Evolutionary conservation across 2,329 filamentous ascomycete genomes (phyloP), one percentile per base, ranked within the genome.

Genomic region (Diplodia corticola): DNA sequence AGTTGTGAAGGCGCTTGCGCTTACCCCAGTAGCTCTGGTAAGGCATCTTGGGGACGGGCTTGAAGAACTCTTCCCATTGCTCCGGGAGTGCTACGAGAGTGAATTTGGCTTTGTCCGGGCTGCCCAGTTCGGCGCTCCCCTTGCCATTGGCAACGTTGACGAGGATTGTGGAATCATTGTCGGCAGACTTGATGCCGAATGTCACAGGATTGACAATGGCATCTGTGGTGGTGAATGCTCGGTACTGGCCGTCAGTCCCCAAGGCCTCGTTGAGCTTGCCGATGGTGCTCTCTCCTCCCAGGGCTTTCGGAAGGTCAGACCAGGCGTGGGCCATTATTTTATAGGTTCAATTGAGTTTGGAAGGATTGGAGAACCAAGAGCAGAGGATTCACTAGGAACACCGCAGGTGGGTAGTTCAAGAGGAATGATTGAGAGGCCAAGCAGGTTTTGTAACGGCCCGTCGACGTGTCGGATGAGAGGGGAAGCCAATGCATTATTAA

Each of bases 11-110:
- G 6, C 30, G 2, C 33, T 15, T 17, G 10, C 13, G 13, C 77
- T 76, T 77, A 70, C 78, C 78, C 80, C 79, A 81, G 69, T 80
- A 82, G 65, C 77, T 80, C 66, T 82, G 80, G 67, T 82, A 81
- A 15, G 80, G 80, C 37, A 37, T 49, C 1, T 74, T 76, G 4
- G 80, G 80, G 1, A 80, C 77, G 37, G 75, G 73, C 66, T 81
- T 76, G 74, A 81, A 81, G 71, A 80, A 80, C 54, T 80, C 73
- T 69, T 80, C 76, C 80, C 80, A 82, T 72, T 82, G 79, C 67
- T 81, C 78, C 3, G 80, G 78, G 2, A 79, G 71, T 12, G 80
- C 80, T 22, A 74, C 76, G 4, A 82, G 74, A 0, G 73, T 75
- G 69, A 81, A 82, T 0, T 75, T 50, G 0, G 75, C 73, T 66